A percentile compares a stretch with the other conserved stretches of the same genome.
These are phyloP conservation scores for Sodiomyces alkalinus DNA, from an alignment of 2,329 filamentous ascomycete species.

Conservation along the genomic window DNA sequence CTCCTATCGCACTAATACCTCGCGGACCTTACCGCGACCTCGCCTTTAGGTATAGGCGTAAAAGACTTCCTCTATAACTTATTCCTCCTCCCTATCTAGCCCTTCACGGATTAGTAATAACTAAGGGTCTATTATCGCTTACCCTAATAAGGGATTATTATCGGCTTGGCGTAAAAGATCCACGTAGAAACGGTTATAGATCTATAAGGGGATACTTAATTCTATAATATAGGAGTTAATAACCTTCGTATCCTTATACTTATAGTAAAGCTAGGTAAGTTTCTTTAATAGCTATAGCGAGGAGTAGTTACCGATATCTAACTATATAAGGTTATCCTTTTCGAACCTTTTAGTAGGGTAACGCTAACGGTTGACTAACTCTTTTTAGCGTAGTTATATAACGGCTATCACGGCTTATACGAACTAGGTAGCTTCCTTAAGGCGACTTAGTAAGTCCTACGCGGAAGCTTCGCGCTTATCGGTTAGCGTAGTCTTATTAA, in stretches of 20 bases:
- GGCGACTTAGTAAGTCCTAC: neutral
- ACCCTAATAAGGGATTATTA: neutral
- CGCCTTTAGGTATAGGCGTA: neutral
- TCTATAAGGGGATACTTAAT: neutral
- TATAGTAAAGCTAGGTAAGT: conserved; percentile 1
- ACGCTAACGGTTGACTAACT: neutral
- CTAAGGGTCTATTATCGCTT: neutral
- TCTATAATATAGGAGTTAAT: neutral
- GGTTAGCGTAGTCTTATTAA: too few species aligned
- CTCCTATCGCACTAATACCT: neutral
- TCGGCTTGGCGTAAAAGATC: neutral
- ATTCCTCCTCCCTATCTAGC: neutral
- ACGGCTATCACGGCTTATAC: neutral
- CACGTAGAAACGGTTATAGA: neutral
- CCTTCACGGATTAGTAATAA: neutral
- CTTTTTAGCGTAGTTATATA: neutral
- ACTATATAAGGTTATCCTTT: neutral
- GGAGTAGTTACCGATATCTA: neutral
- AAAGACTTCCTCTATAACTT: neutral
- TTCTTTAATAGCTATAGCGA: neutral
- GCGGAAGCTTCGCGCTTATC: too few species aligned
- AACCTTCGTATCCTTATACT: neutral
- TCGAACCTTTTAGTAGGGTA: neutral
- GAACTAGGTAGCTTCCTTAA: neutral
- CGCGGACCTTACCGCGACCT: neutral